Conservation (phyloP, 2,329 filamentous ascomycete species). For the Verticillium longisporum region DNA sequence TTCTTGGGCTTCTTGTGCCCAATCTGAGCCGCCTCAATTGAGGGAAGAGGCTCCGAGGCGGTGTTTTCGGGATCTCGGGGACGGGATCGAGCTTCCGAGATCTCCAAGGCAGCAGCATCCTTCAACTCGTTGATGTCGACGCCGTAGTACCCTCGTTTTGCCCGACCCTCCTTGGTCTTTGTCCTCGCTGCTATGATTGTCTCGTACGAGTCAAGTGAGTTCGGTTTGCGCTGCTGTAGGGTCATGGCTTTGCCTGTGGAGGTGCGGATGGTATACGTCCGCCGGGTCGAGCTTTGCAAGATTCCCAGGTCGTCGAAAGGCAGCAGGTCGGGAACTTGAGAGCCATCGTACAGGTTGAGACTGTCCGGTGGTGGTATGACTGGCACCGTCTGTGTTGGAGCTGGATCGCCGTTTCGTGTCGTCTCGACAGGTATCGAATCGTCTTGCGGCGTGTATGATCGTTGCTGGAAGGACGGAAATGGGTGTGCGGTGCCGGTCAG, state of each 20-base stretch:
- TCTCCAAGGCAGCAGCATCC: constrained; percentile 59
- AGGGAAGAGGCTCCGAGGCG: constrained; percentile 27
- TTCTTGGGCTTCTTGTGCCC: constrained; percentile 33
- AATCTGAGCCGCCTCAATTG: constrained; percentile 30
- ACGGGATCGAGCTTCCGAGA: constrained; percentile 25
- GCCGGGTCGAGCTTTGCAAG: constrained; percentile 14
- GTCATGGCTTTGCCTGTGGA: constrained; percentile 51
- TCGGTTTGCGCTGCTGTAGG: constrained; percentile 46
- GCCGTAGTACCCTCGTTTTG: constrained; percentile 77
- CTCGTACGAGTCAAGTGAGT: constrained; percentile 50
- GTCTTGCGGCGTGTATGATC: background rate
- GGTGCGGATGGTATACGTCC: constrained; percentile 38
- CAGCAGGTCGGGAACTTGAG: constrained; percentile 9
- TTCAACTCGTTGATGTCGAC: constrained; percentile 84
- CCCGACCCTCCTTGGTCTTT: constrained; percentile 58
- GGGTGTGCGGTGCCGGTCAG: background rate
- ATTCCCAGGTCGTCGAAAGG: constrained; percentile 21
- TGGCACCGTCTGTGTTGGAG: background rate
- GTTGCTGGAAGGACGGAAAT: background rate
- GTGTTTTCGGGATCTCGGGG: constrained; percentile 9
- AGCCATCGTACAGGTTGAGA: background rate
- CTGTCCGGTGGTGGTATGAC: background rate
- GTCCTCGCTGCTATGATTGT: constrained; percentile 62
- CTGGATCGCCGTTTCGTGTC: background rate
- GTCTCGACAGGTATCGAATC: background rate